These are phyloP conservation scores for Fusarium buharicum DNA, from an alignment of 2,329 filamentous ascomycete species.

Conservation along the genomic window DNA sequence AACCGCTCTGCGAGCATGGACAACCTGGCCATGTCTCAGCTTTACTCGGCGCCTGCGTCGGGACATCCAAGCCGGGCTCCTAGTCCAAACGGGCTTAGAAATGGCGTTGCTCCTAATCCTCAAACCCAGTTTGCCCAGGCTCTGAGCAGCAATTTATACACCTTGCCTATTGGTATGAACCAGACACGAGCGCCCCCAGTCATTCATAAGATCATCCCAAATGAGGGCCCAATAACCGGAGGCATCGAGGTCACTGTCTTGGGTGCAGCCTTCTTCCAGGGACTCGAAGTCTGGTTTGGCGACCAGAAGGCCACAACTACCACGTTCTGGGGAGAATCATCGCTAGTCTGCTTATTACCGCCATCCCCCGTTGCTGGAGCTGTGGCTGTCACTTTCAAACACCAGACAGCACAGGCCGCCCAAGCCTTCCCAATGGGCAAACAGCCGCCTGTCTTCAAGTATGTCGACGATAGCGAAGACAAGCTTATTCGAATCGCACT, in stretches of 20 bases:
- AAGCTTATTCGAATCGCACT: conserved; percentile 75
- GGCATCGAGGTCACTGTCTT: conserved; percentile 89
- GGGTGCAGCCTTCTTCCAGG: conserved; percentile 81
- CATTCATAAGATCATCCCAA: conserved; percentile 85
- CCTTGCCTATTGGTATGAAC: conserved; percentile 60
- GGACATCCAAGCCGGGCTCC: conserved; percentile 80
- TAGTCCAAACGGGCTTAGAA: conserved; percentile 70
- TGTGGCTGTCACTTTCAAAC: conserved; percentile 76
- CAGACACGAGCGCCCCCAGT: conserved; percentile 62
- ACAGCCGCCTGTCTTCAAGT: conserved; percentile 71
- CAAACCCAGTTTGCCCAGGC: conserved; percentile 59
- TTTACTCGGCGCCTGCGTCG: conserved; percentile 79
- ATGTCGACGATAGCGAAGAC: conserved; percentile 76
- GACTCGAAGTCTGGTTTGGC: conserved; percentile 86
- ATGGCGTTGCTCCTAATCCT: conserved; percentile 55
- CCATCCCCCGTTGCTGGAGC: conserved; percentile 73
- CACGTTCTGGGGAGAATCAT: conserved; percentile 82
- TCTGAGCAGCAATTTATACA: conserved; percentile 61
- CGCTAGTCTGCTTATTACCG: conserved; percentile 81
- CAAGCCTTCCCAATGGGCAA: conserved; percentile 52
- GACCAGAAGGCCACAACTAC: conserved; percentile 72
- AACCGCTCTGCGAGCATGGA: conserved; percentile 73
- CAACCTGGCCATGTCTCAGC: conserved; percentile 68
- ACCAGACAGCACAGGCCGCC: conserved; percentile 56
- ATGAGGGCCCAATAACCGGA: conserved; percentile 82